These are phyloP conservation scores for Akanthomyces uredinophilus DNA, from an alignment of 2,329 filamentous ascomycete species.

Conservation along the genomic window DNA sequence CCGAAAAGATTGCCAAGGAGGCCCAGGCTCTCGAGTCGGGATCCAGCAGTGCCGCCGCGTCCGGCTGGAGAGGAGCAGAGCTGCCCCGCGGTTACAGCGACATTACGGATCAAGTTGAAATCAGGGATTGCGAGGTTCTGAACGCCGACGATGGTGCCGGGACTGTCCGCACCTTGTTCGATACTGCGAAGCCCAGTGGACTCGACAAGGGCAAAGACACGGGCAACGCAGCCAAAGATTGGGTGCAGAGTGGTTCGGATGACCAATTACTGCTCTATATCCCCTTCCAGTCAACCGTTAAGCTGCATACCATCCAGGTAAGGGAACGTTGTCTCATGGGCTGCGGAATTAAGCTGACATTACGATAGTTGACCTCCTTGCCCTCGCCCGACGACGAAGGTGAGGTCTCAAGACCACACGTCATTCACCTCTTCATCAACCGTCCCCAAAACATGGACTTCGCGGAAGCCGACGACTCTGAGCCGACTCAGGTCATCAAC, in stretches of 20 bases:
- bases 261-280: conserved; percentile 93
- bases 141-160: conserved; percentile 79
- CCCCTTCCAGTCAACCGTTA: conserved; percentile 81
- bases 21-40: conserved; percentile 49
- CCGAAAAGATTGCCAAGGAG: conserved; percentile 67
- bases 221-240: conserved; percentile 57
- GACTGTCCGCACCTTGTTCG: conserved; percentile 68
- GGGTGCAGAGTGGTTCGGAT: conserved; percentile 94
- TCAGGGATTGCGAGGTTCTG: conserved; percentile 75
- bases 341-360: neutral
- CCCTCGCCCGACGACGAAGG: conserved; percentile 61
- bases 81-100: conserved; percentile 78
- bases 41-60: conserved; percentile 31
- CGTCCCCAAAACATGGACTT: conserved; percentile 87
- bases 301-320: conserved; percentile 77
- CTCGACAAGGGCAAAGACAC: conserved; percentile 52
- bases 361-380: conserved; percentile 70
- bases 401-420: conserved; percentile 73
- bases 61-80: conserved; percentile 65
- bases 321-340: conserved; percentile 15
- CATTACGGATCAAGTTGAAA: conserved; percentile 76
- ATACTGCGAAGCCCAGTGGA: conserved; percentile 58
- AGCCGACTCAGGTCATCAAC: conserved; percentile 73
- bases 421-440: conserved; percentile 83
- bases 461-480: conserved; percentile 84